These are phyloP conservation scores for Funneliformis mosseae DNA, from an alignment of 192 early-diverging fungal species.

Conservation along the genomic window DNA sequence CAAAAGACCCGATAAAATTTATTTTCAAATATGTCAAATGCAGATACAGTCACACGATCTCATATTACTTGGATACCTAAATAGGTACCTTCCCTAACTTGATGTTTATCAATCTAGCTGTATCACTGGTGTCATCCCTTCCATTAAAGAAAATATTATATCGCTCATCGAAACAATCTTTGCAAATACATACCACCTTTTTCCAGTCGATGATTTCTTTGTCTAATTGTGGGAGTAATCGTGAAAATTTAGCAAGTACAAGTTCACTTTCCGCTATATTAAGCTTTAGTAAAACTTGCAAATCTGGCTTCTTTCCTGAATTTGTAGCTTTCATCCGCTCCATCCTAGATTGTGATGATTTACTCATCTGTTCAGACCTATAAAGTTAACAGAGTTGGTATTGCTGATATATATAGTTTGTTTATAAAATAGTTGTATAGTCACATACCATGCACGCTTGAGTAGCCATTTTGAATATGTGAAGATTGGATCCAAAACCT, in stretches of 20 bases:
- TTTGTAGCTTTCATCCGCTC: background rate
- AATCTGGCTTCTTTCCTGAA: slow-evolving; percentile 8
- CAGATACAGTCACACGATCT: background rate
- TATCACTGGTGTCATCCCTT: background rate
- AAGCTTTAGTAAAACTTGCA: background rate
- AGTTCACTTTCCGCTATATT: background rate
- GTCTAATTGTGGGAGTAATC: background rate
- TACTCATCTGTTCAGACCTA: too few relatives aligned
- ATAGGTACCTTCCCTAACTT: background rate
- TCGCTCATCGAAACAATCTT: background rate
- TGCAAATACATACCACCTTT: background rate
- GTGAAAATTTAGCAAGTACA: background rate
- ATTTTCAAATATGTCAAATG: background rate
- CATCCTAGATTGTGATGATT: too few relatives aligned
- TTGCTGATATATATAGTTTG: too few relatives aligned
- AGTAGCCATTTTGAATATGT: background rate
- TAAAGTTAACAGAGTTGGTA: too few relatives aligned
- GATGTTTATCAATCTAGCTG: background rate
- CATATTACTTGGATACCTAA: background rate
- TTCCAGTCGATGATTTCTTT: background rate
- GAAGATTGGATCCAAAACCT: background rate
- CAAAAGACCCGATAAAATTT: background rate
- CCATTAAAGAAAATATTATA: background rate
- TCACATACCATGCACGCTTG: background rate
- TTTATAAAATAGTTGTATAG: too few relatives aligned